A percentile compares a stretch with the other conserved stretches of the same genome.
Conservation (phyloP, 2,329 filamentous ascomycete species). For the Trichoderma sp. region DNA sequence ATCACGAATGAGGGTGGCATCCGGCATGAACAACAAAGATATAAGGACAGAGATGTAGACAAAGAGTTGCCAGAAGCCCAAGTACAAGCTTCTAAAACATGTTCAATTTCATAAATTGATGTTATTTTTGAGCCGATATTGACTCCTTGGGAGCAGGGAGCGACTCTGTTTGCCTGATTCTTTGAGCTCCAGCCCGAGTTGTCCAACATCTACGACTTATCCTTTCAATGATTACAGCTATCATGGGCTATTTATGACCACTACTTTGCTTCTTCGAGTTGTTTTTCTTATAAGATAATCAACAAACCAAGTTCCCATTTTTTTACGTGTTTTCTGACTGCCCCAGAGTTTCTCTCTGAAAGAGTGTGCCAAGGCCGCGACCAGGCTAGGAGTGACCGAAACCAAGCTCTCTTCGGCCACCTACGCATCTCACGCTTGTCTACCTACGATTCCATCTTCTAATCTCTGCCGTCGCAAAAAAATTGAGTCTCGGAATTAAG, state of each 20-base stretch:
- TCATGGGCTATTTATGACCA: neutral
- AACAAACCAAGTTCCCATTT: neutral
- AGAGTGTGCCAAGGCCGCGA: neutral
- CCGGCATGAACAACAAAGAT: neutral
- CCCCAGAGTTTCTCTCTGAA: neutral
- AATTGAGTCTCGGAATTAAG: neutral
- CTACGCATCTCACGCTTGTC: neutral
- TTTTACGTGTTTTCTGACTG: neutral
- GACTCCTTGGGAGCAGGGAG: neutral
- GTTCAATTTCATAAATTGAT: neutral
- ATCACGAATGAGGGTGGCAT: neutral
- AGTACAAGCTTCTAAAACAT: neutral
- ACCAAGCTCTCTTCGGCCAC: neutral
- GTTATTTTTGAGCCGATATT: neutral
- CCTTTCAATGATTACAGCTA: neutral
- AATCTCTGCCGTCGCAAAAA: neutral
- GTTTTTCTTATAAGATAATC: neutral
- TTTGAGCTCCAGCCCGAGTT: neutral
- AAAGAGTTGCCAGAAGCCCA: too few species aligned
- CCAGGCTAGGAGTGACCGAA: neutral
- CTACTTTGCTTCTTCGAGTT: neutral
- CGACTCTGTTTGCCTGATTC: neutral
- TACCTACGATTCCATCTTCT: neutral
- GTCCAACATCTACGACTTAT: neutral
- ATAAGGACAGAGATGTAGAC: neutral